Conservation (phyloP, 352 stramenopile genomes). For the Pythium scleroteichum region DNA sequence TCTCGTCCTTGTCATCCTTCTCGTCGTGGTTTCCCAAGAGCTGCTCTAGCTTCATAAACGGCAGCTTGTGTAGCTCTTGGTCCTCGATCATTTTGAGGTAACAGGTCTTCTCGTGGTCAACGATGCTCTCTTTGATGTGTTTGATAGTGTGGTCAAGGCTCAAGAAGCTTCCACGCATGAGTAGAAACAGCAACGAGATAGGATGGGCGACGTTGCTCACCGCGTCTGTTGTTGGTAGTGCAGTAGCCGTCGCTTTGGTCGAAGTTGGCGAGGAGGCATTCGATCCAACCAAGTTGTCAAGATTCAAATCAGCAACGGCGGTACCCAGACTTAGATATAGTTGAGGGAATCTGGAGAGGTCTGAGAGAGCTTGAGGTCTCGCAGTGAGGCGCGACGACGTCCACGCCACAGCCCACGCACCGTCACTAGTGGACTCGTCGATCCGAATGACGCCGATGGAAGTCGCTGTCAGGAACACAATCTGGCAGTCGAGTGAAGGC, state of each 20-base stretch:
- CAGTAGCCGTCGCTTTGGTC: not conserved
- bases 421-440: constrained; percentile 37
- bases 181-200: constrained; percentile 67
- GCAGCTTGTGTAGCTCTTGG: constrained; percentile 43
- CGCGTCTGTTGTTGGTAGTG: constrained; percentile 6
- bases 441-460: constrained; percentile 64
- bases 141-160: constrained; percentile 58
- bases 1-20: constrained; percentile 19
- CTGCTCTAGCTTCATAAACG: constrained; percentile 51
- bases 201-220: constrained; percentile 42
- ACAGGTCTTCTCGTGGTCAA: constrained; percentile 70
- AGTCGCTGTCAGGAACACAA: constrained; percentile 68
- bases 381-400: constrained; percentile 60
- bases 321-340: constrained; percentile 45
- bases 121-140: constrained; percentile 56
- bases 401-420: constrained; percentile 64
- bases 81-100: constrained; percentile 78
- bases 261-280: not conserved
- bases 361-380: constrained; percentile 49
- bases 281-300: constrained; percentile 40
- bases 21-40: constrained; percentile 42
- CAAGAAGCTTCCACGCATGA: constrained; percentile 62
- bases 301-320: constrained; percentile 58
- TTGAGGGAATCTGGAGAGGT: constrained; percentile 55
- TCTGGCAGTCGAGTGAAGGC: constrained; percentile 46